phyloP scores from a whole-genome alignment of 2,329 filamentous ascomycete species.

The Penicillium rolfsii region DNA sequence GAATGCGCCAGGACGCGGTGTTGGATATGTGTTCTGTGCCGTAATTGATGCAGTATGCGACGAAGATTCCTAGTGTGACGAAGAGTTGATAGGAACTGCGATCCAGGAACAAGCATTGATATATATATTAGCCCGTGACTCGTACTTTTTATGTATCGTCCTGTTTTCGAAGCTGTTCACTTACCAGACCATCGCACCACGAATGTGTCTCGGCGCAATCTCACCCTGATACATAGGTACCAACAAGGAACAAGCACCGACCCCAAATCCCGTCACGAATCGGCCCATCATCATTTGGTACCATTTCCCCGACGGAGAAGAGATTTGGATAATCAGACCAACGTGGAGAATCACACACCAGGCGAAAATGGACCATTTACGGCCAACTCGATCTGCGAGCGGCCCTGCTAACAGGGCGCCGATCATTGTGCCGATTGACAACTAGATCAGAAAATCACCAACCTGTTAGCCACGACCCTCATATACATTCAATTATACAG shows the following conservation, averaged over 20 bases:
- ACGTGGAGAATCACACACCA: constrained; percentile 49
- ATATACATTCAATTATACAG: not conserved
- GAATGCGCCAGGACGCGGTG: constrained; percentile 54
- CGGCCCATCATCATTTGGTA: constrained; percentile 50
- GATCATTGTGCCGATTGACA: constrained; percentile 50
- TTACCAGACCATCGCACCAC: constrained; percentile 49
- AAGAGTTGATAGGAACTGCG: constrained; percentile 52
- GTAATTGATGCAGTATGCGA: constrained; percentile 52
- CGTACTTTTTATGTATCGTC: not conserved
- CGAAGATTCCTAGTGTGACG: constrained; percentile 52
- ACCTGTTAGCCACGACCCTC: not conserved
- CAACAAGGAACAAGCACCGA: constrained; percentile 48
- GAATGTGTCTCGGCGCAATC: constrained; percentile 50
- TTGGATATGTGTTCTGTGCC: constrained; percentile 43
- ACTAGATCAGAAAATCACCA: constrained; percentile 8
- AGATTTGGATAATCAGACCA: constrained; percentile 50
- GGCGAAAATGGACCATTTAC: constrained; percentile 47
- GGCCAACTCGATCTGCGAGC: constrained; percentile 47
- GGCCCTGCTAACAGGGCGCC: constrained; percentile 47
- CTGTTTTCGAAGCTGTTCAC: not conserved
- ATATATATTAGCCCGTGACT: too few relatives aligned
- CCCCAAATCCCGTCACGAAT: constrained; percentile 49
- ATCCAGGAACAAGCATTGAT: too few relatives aligned
- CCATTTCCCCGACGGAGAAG: constrained; percentile 43
- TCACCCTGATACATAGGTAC: constrained; percentile 54